Percentiles rank a stretch among this genome's conserved stretches.
These are phyloP conservation scores for Colletotrichum paranaense DNA, from an alignment of 2,329 filamentous ascomycete species.

Conservation along the genomic window DNA sequence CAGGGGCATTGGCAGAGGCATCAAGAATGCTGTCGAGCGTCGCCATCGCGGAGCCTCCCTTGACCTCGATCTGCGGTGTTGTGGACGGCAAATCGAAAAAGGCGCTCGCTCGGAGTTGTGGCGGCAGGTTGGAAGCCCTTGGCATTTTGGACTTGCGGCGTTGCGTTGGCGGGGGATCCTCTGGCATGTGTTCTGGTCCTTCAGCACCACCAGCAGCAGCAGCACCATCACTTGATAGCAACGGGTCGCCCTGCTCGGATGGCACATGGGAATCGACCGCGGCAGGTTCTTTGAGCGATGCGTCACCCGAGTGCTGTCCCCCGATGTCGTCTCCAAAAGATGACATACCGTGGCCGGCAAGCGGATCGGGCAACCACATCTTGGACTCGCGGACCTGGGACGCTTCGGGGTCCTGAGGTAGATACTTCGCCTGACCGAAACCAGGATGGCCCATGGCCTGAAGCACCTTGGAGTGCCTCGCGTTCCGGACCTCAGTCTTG, in stretches of 20 bases:
- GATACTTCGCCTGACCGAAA: constrained; percentile 31
- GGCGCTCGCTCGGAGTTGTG: constrained; percentile 88
- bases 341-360: constrained; percentile 42
- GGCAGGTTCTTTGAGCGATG: constrained; percentile 15
- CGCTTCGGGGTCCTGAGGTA: constrained; percentile 46
- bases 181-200: constrained; percentile 11
- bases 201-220: neutral
- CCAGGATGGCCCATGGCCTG: constrained; percentile 60
- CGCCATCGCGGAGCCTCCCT: constrained; percentile 85
- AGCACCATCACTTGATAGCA: neutral
- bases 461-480: constrained; percentile 79
- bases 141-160: constrained; percentile 48
- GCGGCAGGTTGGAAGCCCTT: constrained; percentile 64
- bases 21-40: constrained; percentile 93
- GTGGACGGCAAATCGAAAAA: constrained; percentile 82
- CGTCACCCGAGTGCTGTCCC: constrained; percentile 2
- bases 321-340: neutral
- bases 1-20: constrained; percentile 87
- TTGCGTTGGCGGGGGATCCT: constrained; percentile 36
- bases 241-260: neutral
- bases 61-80: constrained; percentile 65
- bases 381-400: constrained; percentile 46
- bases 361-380: constrained; percentile 61
- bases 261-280: constrained; percentile 13
- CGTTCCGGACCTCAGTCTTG: constrained; percentile 71